These are phyloP conservation scores for Chaetomium tenue DNA, from an alignment of 495 filamentous ascomycete genomes.

Conservation along the genomic window DNA sequence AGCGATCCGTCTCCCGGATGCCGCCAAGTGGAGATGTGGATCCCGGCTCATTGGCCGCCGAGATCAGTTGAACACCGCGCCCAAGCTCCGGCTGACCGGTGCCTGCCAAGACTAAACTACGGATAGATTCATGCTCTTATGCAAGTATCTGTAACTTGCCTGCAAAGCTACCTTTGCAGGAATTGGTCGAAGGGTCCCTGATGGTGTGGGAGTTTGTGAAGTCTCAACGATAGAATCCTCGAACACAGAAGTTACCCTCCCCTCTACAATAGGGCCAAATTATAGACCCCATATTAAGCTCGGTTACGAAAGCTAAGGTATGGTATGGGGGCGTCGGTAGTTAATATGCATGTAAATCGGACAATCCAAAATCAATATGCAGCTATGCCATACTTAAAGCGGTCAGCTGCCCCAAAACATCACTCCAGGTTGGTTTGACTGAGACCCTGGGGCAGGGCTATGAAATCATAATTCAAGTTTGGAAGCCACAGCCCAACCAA, in stretches of 20 bases:
- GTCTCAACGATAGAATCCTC: too few species aligned
- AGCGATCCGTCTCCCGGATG: constrained; percentile 35
- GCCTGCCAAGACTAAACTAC: constrained; percentile 29
- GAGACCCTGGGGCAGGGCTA: constrained; percentile 15
- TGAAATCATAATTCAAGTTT: constrained; percentile 30
- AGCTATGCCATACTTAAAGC: too few species aligned
- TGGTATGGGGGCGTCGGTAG: too few species aligned
- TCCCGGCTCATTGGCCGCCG: constrained; percentile 17
- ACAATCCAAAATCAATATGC: too few species aligned
- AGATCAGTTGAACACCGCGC: constrained; percentile 16
- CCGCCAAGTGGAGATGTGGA: constrained; percentile 23
- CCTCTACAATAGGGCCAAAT: too few species aligned
- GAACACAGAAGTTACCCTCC: too few species aligned
- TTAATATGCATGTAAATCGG: too few species aligned
- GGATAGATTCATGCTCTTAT: constrained; percentile 21
- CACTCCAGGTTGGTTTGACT: constrained; percentile 1
- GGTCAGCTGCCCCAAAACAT: background rate
- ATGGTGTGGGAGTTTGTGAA: background rate
- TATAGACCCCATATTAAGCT: too few species aligned
- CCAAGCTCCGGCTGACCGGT: constrained; percentile 20
- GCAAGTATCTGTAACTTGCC: constrained; percentile 3
- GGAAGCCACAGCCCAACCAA: background rate
- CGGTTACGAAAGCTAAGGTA: too few species aligned
- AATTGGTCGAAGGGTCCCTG: background rate
- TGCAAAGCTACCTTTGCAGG: background rate